phyloP scores from a whole-genome alignment of 192 early-diverging fungal species.

The Cladochytrium replicatum region DNA sequence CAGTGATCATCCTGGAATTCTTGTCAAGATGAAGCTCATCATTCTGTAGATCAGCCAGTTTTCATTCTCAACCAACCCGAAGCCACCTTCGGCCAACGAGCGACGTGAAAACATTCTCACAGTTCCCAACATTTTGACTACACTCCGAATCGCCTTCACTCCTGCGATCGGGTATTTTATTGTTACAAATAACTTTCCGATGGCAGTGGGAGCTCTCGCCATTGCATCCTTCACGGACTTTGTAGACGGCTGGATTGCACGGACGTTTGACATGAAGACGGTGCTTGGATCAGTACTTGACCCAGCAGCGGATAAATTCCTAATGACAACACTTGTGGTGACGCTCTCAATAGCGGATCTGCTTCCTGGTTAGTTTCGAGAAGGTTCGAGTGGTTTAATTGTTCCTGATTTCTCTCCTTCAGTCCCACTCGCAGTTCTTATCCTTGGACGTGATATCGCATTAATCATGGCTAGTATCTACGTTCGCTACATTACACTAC shows the following conservation, averaged over 20 bases:
- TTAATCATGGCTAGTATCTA: constrained; percentile 70
- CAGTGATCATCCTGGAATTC: no score
- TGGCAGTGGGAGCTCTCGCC: constrained; percentile 68
- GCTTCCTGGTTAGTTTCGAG: constrained; percentile 50
- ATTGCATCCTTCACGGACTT: constrained; percentile 78
- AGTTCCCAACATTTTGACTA: constrained; percentile 80
- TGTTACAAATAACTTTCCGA: constrained; percentile 53
- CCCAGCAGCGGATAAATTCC: constrained; percentile 84
- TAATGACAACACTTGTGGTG: constrained; percentile 84
- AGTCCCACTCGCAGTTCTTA: constrained; percentile 66
- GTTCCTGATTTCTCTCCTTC: not conserved
- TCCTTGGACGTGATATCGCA: constrained; percentile 77
- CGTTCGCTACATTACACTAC: constrained; percentile 77
- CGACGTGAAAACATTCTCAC: constrained; percentile 93
- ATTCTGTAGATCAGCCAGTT: no score
- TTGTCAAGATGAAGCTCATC: no score
- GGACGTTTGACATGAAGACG: constrained; percentile 75
- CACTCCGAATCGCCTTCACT: constrained; percentile 63
- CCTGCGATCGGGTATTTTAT: constrained; percentile 89
- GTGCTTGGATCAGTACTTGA: constrained; percentile 83
- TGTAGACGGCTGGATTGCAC: constrained; percentile 81
- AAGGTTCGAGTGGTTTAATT: not conserved
- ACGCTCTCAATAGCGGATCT: constrained; percentile 59
- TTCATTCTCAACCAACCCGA: no score
- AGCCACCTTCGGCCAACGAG: no score